A percentile compares a stretch with the other conserved stretches of the same genome.
Conservation (phyloP, 129 eudicot genomes). For the Erigeron canadensis region DNA sequence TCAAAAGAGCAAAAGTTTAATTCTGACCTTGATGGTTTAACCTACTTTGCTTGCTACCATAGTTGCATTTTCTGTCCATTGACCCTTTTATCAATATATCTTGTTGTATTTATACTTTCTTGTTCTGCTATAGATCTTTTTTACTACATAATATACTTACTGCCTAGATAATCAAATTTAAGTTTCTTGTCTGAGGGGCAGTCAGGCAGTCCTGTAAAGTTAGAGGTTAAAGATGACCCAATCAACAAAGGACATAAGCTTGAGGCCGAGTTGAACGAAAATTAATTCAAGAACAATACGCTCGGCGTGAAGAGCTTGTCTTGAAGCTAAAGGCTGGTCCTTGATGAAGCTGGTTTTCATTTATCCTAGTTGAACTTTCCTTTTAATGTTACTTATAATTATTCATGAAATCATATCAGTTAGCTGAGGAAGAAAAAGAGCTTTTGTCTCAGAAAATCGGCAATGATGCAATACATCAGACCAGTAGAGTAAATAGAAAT, state of each 20-base stretch:
- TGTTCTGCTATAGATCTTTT: no score
- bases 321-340: conserved; percentile 57
- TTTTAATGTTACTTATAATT: neutral
- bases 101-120: no score
- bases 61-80: conserved; percentile 11
- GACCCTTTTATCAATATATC: neutral
- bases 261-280: conserved; percentile 53
- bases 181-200: conserved; percentile 39
- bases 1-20: conserved; percentile 45
- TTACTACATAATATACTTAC: conserved; percentile 1
- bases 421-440: neutral
- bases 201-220: conserved; percentile 16
- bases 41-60: neutral
- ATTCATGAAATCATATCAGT: conserved; percentile 23
- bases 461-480: conserved; percentile 1
- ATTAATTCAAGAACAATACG: conserved; percentile 71
- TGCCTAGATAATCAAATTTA: conserved; percentile 20
- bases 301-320: conserved; percentile 66
- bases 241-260: conserved; percentile 33
- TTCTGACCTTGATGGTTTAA: conserved; percentile 48
- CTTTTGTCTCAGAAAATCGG: conserved; percentile 12
- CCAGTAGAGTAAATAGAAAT: conserved; percentile 21
- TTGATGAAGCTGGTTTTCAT: conserved; percentile 58
- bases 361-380: neutral
- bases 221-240: conserved; percentile 24